These are phyloP conservation scores for Iris macrosiphon DNA, from an alignment of 106 monocot genomes.

Conservation along the genomic window DNA sequence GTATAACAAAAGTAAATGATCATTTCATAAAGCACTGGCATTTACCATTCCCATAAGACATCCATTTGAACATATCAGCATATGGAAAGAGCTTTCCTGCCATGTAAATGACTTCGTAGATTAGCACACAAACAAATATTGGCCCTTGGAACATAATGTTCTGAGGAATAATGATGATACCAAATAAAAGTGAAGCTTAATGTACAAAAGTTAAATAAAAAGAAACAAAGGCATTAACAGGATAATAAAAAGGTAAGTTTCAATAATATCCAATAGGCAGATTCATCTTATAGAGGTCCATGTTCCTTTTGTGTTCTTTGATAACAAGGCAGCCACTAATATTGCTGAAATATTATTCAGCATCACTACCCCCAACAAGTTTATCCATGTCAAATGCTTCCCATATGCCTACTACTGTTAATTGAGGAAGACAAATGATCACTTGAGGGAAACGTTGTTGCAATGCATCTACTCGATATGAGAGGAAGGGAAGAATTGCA, in stretches of 20 bases:
- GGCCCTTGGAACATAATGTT: background rate
- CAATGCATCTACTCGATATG: too few species aligned
- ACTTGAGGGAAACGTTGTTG: too few species aligned
- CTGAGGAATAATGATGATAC: background rate
- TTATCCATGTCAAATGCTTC: too few species aligned
- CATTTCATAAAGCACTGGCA: background rate
- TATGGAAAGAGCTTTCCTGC: conserved; percentile 93
- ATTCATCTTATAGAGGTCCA: too few species aligned
- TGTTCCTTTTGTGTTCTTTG: too few species aligned
- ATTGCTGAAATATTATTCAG: too few species aligned
- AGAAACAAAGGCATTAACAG: background rate
- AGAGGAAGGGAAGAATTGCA: too few species aligned
- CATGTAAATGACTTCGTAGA: conserved; percentile 1
- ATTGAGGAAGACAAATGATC: too few species aligned
- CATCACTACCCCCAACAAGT: too few species aligned
- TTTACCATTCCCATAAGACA: conserved; percentile 98
- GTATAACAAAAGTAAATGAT: background rate
- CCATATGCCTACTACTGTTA: too few species aligned
- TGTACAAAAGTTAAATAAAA: background rate
- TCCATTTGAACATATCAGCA: conserved; percentile 83
- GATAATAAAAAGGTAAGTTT: background rate
- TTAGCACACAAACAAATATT: background rate
- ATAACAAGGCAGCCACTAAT: too few species aligned
- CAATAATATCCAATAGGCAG: too few species aligned
- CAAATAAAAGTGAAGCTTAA: background rate